Evolutionary conservation across 176 grass and related monocot species (phyloP).

Genomic region (Triticum monococcum): DNA sequence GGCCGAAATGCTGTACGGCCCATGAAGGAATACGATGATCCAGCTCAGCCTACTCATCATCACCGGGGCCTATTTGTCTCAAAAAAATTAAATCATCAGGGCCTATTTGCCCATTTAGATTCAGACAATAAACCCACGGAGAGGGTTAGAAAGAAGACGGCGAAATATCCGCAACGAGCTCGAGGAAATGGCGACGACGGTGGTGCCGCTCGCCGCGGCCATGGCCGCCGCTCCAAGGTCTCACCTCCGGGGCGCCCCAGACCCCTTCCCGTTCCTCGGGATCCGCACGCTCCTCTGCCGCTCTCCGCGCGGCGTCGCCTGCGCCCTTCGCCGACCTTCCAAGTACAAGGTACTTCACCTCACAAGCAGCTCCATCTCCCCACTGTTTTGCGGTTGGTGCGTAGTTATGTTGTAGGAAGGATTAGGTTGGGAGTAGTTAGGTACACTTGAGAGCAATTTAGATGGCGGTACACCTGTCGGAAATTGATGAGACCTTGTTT

Average conservation of each 20-base stretch:
- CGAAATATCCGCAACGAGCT: conserved; percentile 40
- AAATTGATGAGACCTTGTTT: not conserved
- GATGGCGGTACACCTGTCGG: not conserved
- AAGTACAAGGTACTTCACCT: conserved; percentile 49
- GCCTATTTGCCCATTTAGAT: too few species aligned
- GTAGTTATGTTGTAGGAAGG: not conserved
- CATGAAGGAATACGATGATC: too few species aligned
- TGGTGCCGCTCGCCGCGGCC: conserved; percentile 39
- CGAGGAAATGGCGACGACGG: conserved; percentile 40
- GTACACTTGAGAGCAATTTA: not conserved
- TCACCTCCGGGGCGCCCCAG: not conserved
- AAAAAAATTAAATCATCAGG: not conserved
- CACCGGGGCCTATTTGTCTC: not conserved
- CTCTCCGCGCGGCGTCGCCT: conserved; percentile 26
- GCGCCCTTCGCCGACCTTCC: conserved; percentile 41
- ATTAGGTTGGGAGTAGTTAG: not conserved
- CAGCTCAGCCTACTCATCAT: too few species aligned
- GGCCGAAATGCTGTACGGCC: too few species aligned
- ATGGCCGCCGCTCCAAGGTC: not conserved
- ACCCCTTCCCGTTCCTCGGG: not conserved
- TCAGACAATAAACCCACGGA: conserved; percentile 13
- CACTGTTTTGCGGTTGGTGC: not conserved
- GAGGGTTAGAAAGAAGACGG: conserved; percentile 19
- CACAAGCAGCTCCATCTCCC: not conserved
- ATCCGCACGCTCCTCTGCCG: not conserved